Evolutionary conservation across 2,329 filamentous ascomycete species (phyloP).

Genomic region (Xylaria sp.): DNA sequence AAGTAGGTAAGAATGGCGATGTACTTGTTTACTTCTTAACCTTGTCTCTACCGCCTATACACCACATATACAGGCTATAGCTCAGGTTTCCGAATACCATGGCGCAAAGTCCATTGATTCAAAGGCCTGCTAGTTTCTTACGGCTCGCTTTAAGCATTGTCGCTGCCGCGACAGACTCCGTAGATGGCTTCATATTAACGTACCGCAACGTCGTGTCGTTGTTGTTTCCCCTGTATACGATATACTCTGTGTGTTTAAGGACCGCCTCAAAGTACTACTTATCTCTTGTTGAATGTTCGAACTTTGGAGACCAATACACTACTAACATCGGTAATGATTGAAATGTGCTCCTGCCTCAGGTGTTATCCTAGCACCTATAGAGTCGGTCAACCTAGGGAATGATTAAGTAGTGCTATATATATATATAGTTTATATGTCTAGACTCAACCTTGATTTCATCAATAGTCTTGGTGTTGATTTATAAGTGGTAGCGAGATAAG

Average conservation of each 20-base stretch:
- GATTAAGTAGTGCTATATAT: not conserved
- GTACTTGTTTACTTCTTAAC: too few species aligned
- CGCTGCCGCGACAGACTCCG: not conserved
- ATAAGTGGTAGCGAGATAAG: conserved; percentile 6
- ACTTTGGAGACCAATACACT: too few species aligned
- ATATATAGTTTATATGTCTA: not conserved
- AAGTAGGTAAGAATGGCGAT: too few species aligned
- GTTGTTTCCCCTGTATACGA: not conserved
- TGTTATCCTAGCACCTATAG: not conserved
- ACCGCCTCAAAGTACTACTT: not conserved
- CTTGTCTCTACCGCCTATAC: too few species aligned
- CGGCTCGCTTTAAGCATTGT: too few species aligned
- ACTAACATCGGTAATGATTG: not conserved
- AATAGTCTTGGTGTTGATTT: not conserved
- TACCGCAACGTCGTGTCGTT: not conserved
- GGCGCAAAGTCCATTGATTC: not conserved
- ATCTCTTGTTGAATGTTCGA: too few species aligned
- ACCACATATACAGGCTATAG: too few species aligned
- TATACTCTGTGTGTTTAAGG: not conserved
- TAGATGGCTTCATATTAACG: not conserved
- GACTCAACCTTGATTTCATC: not conserved
- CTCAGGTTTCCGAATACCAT: too few species aligned
- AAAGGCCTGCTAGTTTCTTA: not conserved
- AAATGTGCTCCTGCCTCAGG: not conserved
- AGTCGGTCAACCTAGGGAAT: not conserved